Conservation (phyloP, 164 flowering plant genomes). For the Magnolia sinica region DNA sequence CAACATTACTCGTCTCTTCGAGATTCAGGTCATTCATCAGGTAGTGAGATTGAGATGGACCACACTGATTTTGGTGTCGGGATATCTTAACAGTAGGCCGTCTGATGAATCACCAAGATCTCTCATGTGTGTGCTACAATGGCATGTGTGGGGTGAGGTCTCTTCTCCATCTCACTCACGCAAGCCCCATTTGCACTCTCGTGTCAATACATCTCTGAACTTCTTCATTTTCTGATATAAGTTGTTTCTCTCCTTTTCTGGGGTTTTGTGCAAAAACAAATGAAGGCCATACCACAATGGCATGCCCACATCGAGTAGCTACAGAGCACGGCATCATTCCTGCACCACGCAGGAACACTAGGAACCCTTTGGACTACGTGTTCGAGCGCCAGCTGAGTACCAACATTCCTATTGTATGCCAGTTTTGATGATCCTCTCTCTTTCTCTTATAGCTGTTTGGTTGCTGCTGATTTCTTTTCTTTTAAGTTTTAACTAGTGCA, state of each 20-base stretch:
- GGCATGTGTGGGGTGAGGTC: background rate
- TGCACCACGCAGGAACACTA: conserved; percentile 37
- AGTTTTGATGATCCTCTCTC: background rate
- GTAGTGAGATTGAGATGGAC: too few relatives aligned
- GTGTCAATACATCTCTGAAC: background rate
- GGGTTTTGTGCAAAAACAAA: conserved; percentile 1
- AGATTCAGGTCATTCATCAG: too few relatives aligned
- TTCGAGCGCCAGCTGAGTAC: conserved; percentile 71
- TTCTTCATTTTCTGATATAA: background rate
- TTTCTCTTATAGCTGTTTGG: background rate
- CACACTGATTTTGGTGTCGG: too few relatives aligned
- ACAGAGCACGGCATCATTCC: conserved; percentile 45
- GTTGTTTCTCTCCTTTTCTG: background rate
- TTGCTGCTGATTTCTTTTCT: background rate
- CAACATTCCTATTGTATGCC: conserved; percentile 45
- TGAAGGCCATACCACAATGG: conserved; percentile 79
- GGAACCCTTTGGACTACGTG: conserved; percentile 53
- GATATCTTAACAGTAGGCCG: background rate
- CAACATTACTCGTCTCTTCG: too few relatives aligned
- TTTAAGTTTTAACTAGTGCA: too few relatives aligned
- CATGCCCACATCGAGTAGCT: conserved; percentile 71
- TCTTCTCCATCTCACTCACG: background rate
- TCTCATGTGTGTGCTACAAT: background rate
- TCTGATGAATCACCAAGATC: background rate
- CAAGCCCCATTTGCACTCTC: background rate